These are phyloP conservation scores for Cercospora nicotianae DNA, from an alignment of 2,329 filamentous ascomycete genomes.

Conservation along the genomic window DNA sequence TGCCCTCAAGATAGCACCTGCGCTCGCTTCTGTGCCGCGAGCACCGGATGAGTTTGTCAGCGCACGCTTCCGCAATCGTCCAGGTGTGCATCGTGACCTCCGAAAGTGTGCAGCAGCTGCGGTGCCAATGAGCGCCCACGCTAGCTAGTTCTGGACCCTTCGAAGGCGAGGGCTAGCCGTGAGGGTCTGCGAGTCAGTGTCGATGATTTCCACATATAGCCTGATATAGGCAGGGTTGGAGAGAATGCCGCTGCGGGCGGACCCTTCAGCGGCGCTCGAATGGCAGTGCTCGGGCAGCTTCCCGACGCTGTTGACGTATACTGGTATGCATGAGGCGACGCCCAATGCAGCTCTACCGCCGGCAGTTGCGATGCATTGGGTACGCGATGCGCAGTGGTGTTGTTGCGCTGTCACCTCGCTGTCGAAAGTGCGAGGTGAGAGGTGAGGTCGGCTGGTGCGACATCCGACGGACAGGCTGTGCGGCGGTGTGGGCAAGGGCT, in stretches of 20 bases:
- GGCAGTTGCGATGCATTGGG: not conserved
- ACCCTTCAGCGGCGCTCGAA: slow-evolving; percentile 11
- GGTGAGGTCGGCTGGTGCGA: slow-evolving; percentile 11
- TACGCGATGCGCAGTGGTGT: not conserved
- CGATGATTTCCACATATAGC: slow-evolving; percentile 21
- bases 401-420: not conserved
- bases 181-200: slow-evolving; percentile 14
- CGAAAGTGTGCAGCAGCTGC: slow-evolving; percentile 7
- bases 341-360: slow-evolving; percentile 12
- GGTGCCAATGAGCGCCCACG: not conserved
- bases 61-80: not conserved
- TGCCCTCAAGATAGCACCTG: not conserved
- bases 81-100: not conserved
- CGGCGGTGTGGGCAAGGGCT: not conserved
- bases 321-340: not conserved
- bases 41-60: not conserved
- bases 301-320: slow-evolving; percentile 7
- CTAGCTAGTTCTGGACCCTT: slow-evolving; percentile 16
- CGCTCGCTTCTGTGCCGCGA: not conserved
- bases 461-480: not conserved
- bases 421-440: not conserved
- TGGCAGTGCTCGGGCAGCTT: slow-evolving; percentile 8
- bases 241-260: slow-evolving; percentile 8
- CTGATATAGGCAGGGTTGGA: slow-evolving; percentile 18
- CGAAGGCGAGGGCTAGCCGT: not conserved